Conservation (phyloP, 257 asterid species). For the Ilex asprella region DNA sequence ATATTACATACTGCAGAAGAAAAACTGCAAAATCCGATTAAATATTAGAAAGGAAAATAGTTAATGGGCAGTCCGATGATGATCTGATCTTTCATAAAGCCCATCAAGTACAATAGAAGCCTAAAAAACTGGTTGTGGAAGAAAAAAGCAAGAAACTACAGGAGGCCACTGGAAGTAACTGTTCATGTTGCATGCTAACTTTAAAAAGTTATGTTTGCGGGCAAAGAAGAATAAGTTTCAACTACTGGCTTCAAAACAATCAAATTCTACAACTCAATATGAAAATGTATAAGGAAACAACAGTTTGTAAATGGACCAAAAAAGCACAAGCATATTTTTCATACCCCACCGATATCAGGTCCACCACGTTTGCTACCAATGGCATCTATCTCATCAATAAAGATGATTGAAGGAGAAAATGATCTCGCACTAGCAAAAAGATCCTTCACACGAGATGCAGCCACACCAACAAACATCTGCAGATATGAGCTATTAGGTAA, state of each 20-base stretch:
- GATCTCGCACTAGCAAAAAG: slow-evolving; percentile 96
- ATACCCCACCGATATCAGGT: slow-evolving; percentile 99
- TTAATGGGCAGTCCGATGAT: background rate
- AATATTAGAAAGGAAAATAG: background rate
- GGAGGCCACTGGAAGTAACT: background rate
- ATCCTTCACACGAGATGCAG: slow-evolving; percentile 99
- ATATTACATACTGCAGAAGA: too few relatives aligned
- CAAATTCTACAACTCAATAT: too few relatives aligned
- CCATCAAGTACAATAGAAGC: background rate
- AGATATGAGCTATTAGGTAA: slow-evolving; percentile 10
- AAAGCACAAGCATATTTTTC: slow-evolving; percentile 15
- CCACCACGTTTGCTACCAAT: slow-evolving; percentile 99
- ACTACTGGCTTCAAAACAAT: too few relatives aligned
- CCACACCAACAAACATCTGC: slow-evolving; percentile 99
- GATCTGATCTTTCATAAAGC: background rate
- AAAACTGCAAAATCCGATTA: background rate
- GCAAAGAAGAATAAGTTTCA: too few relatives aligned
- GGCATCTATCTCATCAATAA: slow-evolving; percentile 98
- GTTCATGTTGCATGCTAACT: background rate
- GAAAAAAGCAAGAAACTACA: background rate
- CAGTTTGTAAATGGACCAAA: background rate
- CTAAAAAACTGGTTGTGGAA: background rate
- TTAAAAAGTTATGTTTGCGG: too few relatives aligned
- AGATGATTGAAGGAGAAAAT: slow-evolving; percentile 93
- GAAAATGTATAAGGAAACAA: background rate